A percentile compares a stretch with the other conserved stretches of the same genome.
Evolutionary conservation across 2,329 filamentous ascomycete genomes (phyloP).

Genomic region (Hypoxylon rubiginosum): DNA sequence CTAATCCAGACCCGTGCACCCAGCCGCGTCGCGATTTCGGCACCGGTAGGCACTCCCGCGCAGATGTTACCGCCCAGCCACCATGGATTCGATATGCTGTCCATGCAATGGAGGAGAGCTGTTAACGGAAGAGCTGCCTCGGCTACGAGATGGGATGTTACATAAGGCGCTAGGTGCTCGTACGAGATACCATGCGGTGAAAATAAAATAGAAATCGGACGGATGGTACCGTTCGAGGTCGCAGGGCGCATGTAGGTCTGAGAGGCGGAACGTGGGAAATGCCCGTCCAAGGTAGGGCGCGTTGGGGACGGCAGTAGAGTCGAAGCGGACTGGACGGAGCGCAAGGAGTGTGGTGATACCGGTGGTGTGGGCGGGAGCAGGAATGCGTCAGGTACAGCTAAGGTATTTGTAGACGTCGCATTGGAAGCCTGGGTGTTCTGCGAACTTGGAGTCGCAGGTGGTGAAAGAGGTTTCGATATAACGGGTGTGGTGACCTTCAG

Average conservation of each 20-base stretch:
- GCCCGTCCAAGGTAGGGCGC: constrained; percentile 24
- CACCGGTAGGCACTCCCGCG: constrained; percentile 68
- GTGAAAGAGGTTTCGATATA: constrained; percentile 45
- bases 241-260: constrained; percentile 34
- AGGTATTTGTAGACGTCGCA: constrained; percentile 29
- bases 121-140: constrained; percentile 72
- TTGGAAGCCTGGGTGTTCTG: constrained; percentile 30
- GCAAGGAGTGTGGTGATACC: constrained; percentile 53
- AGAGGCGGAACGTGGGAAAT: constrained; percentile 21
- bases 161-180: constrained; percentile 66
- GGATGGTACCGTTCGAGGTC: constrained; percentile 43
- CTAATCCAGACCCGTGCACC: constrained; percentile 71
- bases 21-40: constrained; percentile 67
- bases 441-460: constrained; percentile 51
- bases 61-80: constrained; percentile 72
- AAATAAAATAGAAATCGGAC: constrained; percentile 72
- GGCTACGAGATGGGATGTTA: constrained; percentile 67
- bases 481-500: constrained; percentile 23
- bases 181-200: constrained; percentile 74
- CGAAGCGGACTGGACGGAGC: constrained; percentile 54
- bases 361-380: constrained; percentile 55
- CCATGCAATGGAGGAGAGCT: constrained; percentile 74
- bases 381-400: constrained; percentile 37
- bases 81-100: constrained; percentile 70
- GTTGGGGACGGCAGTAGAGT: constrained; percentile 51